Conservation (phyloP, 208 protist genomes). For the Leishmania tarentolae region DNA sequence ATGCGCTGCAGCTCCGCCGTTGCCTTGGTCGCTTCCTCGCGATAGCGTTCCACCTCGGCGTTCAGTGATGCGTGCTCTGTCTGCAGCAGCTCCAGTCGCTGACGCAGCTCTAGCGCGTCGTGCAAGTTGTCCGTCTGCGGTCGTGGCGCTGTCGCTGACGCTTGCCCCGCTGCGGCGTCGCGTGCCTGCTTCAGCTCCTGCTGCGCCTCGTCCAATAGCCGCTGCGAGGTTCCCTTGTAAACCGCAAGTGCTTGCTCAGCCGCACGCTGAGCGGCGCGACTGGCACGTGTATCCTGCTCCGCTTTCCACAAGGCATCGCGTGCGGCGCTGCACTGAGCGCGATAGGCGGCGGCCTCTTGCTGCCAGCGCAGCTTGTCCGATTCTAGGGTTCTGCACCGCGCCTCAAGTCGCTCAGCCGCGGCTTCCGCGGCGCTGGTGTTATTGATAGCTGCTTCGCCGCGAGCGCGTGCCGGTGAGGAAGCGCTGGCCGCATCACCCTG, state of each 20-base stretch:
- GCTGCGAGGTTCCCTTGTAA: slow-evolving; percentile 34
- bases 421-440: neutral
- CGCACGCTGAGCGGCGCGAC: slow-evolving; percentile 21
- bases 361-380: slow-evolving; percentile 26
- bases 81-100: slow-evolving; percentile 20
- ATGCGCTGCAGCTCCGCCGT: slow-evolving; percentile 47
- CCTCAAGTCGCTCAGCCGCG: slow-evolving; percentile 7
- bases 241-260: slow-evolving; percentile 21
- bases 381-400: slow-evolving; percentile 17
- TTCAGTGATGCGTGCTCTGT: slow-evolving; percentile 27
- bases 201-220: slow-evolving; percentile 30
- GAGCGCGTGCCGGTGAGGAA: neutral
- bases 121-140: neutral
- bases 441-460: neutral
- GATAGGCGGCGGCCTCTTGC: slow-evolving; percentile 26
- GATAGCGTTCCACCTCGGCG: slow-evolving; percentile 25
- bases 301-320: slow-evolving; percentile 34
- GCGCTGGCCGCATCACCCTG: neutral
- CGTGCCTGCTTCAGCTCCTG: slow-evolving; percentile 20
- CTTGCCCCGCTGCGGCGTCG: neutral
- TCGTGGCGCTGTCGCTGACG: neutral
- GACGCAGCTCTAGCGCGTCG: slow-evolving; percentile 8
- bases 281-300: slow-evolving; percentile 26
- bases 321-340: slow-evolving; percentile 23
- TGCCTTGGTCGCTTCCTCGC: slow-evolving; percentile 31